These are phyloP conservation scores for Cryphonectria carpinicola DNA, from an alignment of 2,329 filamentous ascomycete genomes.

Conservation along the genomic window DNA sequence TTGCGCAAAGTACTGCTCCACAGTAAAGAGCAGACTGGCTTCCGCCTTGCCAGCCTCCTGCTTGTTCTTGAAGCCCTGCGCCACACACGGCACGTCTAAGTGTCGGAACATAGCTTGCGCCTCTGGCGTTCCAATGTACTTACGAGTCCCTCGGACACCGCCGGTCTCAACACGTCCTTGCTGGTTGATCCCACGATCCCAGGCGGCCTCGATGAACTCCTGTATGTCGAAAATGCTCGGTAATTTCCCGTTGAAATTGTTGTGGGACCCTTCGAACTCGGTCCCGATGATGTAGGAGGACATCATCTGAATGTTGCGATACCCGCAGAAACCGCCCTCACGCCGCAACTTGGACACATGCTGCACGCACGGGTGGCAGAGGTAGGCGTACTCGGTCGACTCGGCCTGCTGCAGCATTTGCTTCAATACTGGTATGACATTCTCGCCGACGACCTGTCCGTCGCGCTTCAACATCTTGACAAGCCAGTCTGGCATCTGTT, in stretches of 20 bases:
- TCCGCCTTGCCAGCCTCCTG: slow-evolving; percentile 50
- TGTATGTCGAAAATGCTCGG: slow-evolving; percentile 84
- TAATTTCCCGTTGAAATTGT: slow-evolving; percentile 61
- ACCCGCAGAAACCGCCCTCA: slow-evolving; percentile 93
- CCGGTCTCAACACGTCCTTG: slow-evolving; percentile 80
- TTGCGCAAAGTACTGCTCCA: slow-evolving; percentile 77
- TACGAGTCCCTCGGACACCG: slow-evolving; percentile 83
- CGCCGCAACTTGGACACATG: slow-evolving; percentile 82
- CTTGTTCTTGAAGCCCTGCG: slow-evolving; percentile 60
- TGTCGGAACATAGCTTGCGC: slow-evolving; percentile 78
- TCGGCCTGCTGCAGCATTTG: slow-evolving; percentile 68
- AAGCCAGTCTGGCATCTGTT: slow-evolving; percentile 74
- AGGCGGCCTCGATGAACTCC: slow-evolving; percentile 83
- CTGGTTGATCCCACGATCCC: slow-evolving; percentile 82
- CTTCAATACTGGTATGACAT: slow-evolving; percentile 65
- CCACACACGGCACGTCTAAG: slow-evolving; percentile 70
- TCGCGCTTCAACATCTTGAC: slow-evolving; percentile 63
- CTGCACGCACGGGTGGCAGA: slow-evolving; percentile 75
- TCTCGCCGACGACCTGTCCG: slow-evolving; percentile 58
- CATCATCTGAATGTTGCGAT: slow-evolving; percentile 93
- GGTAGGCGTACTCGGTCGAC: slow-evolving; percentile 70
- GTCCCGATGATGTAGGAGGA: slow-evolving; percentile 74
- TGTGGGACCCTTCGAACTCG: slow-evolving; percentile 57
- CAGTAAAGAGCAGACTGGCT: slow-evolving; percentile 63
- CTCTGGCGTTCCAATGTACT: slow-evolving; percentile 95